Evolutionary conservation across 192 early-diverging fungal species (phyloP), one percentile per base, ranked within the genome.

Genomic region (Linnemannia schmuckeri): DNA sequence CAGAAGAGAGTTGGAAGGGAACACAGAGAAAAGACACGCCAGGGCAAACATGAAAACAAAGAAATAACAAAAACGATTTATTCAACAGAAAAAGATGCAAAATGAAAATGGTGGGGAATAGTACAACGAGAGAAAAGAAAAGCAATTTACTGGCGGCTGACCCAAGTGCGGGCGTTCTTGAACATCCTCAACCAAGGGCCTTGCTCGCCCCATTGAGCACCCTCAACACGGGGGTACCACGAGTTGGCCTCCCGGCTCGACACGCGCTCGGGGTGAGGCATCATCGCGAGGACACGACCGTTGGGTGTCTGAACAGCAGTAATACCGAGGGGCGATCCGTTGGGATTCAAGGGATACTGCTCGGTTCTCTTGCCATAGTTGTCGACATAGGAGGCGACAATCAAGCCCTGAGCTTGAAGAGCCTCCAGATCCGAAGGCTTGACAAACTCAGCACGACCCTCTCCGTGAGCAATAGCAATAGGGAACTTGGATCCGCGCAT

Each of bases 261-360:
- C 46, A 97, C 95, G 57, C 99, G 94, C 91, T 99, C 99, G 8
- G 99, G 99, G 85, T 99, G 99, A 68, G 99, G 99, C 99, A 99
- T 99, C 89, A 99, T 93, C 20, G 95, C 94, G 78, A 98, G 83
- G 12, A 98, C 95, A 75, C 98, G 94, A 46, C 99, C 99, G 78
- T 97, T 95, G 61, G 92, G 91, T 0, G 94, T 96, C 57, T 93
- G 89, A 6, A 99, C 92, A 20, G 94, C 99, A n/a, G 98, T 94
- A 76, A 99, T 93, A 70, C 97, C 97, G 75, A 91, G 41, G 20
- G 94, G 94, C 40, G 95, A 93, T 30, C 99, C 99, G 88, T 99
- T 99, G 72, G 99, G 99, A 90, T 99, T 99, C 92, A 92, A 94
- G 57, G 99, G 99, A 85, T 99, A 99, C 80, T 91, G 90, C 76